Percentiles rank a stretch among this genome's conserved stretches.
These are phyloP conservation scores for Candida lessepsii DNA, from an alignment of 805 yeast species.

Conservation along the genomic window DNA sequence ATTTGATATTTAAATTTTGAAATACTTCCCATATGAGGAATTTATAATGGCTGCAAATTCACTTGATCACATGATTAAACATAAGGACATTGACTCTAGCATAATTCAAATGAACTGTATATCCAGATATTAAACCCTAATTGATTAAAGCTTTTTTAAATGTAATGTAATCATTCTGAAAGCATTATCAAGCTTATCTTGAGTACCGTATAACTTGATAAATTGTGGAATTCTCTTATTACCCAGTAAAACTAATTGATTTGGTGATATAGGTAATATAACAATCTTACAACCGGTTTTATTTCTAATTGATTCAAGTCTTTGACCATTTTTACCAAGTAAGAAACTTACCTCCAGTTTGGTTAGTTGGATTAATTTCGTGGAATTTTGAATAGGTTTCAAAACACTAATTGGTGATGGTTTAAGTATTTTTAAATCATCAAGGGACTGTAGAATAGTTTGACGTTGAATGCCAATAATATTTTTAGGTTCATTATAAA, in stretches of 20 bases:
- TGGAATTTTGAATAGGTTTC: conserved; percentile 1
- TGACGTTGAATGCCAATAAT: neutral
- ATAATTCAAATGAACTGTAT: conserved; percentile 8
- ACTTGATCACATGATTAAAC: neutral
- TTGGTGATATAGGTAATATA: conserved; percentile 17
- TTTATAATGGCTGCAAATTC: neutral
- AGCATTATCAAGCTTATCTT: conserved; percentile 18
- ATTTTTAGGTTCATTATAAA: conserved; percentile 3
- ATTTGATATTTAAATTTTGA: too few species aligned
- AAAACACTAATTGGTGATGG: conserved; percentile 1
- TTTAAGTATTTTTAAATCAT: neutral
- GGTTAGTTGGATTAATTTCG: conserved; percentile 9
- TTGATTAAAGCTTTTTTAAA: too few species aligned
- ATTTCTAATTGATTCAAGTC: conserved; percentile 23
- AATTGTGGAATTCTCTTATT: conserved; percentile 18
- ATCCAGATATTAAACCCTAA: conserved; percentile 5
- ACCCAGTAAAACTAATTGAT: conserved; percentile 8
- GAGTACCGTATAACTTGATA: conserved; percentile 18
- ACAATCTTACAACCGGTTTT: conserved; percentile 23
- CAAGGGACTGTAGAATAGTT: conserved; percentile 8
- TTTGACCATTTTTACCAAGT: conserved; percentile 25
- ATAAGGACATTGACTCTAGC: too few species aligned
- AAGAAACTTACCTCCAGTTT: conserved; percentile 23
- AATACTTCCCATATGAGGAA: too few species aligned
- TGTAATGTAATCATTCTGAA: conserved; percentile 10